Evolutionary conservation across 2,329 filamentous ascomycete species (phyloP).

Genomic region (Ophiostoma sp.): DNA sequence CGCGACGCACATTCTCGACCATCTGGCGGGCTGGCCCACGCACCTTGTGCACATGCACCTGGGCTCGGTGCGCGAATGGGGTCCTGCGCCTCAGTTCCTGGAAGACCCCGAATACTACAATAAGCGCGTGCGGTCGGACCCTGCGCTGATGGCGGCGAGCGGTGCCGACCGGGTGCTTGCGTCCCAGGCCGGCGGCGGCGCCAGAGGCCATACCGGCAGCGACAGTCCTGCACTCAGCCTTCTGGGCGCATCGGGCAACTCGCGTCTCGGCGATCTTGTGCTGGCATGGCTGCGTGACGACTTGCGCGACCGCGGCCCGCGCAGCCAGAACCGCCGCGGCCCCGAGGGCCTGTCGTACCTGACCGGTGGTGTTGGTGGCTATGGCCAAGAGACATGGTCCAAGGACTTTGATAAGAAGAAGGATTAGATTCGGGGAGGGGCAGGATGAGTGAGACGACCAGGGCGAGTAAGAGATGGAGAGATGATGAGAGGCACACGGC

Average conservation of each 20-base stretch:
- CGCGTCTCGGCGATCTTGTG: constrained; percentile 78
- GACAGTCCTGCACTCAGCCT: constrained; percentile 18
- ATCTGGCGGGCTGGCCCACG: constrained; percentile 88
- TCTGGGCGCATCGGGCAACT: constrained; percentile 59
- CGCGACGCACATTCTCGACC: constrained; percentile 94
- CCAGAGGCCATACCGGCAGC: constrained; percentile 27
- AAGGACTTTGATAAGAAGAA: constrained; percentile 18
- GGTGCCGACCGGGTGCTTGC: neutral
- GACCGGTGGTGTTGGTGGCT: constrained; percentile 50
- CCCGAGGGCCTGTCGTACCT: constrained; percentile 62
- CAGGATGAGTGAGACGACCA: neutral
- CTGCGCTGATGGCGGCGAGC: neutral
- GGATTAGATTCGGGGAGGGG: neutral
- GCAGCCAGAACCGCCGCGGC: constrained; percentile 52
- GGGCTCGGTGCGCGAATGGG: constrained; percentile 83
- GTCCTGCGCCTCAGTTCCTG: constrained; percentile 65
- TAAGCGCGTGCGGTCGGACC: constrained; percentile 19
- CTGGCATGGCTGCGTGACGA: constrained; percentile 82
- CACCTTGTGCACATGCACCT: constrained; percentile 95
- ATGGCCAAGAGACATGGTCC: constrained; percentile 45
- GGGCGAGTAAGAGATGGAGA: neutral
- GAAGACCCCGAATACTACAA: constrained; percentile 26
- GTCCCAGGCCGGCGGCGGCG: neutral
- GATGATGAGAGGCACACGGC: neutral
- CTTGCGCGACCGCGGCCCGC: constrained; percentile 69